Evolutionary conservation across 1,284 basidiomycete genomes (phyloP).

Genomic region (Rhodotorula mucilaginosa): DNA sequence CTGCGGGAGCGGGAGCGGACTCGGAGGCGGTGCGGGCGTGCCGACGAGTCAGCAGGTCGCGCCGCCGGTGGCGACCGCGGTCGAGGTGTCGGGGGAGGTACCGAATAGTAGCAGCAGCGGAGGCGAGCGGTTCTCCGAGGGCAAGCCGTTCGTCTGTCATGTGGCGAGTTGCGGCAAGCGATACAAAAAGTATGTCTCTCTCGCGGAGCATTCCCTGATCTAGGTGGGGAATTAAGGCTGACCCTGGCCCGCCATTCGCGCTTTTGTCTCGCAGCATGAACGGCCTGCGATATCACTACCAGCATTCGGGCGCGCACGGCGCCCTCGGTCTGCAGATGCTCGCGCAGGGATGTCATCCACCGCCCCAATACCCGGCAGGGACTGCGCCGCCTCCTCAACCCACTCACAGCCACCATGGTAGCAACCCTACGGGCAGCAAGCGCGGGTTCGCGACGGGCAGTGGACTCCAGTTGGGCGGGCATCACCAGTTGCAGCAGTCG

Average conservation of each 20-base stretch:
- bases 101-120: too few relatives aligned
- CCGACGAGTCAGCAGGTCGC: too few relatives aligned
- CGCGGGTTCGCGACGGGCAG: slow-evolving; percentile 4
- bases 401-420: too few relatives aligned
- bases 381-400: slow-evolving; percentile 1
- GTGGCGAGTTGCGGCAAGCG: slow-evolving; percentile 79
- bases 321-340: slow-evolving; percentile 78
- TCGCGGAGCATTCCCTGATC: too few relatives aligned
- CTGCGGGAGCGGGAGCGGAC: slow-evolving; percentile 59
- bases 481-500: slow-evolving; percentile 25
- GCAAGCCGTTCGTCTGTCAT: slow-evolving; percentile 82
- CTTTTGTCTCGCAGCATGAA: slow-evolving; percentile 62
- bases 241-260: neutral
- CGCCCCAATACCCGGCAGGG: slow-evolving; percentile 44
- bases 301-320: slow-evolving; percentile 93
- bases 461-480: neutral
- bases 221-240: neutral
- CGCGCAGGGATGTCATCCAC: slow-evolving; percentile 71
- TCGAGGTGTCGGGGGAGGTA: too few relatives aligned
- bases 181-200: slow-evolving; percentile 71
- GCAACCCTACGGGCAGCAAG: slow-evolving; percentile 6
- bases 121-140: slow-evolving; percentile 47
- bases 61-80: too few relatives aligned
- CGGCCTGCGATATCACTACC: slow-evolving; percentile 89
- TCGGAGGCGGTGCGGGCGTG: too few relatives aligned